Evolutionary conservation across 2,329 filamentous ascomycete species (phyloP), one percentile per base, ranked within the genome.

Genomic region (Aspergillus sp.): DNA sequence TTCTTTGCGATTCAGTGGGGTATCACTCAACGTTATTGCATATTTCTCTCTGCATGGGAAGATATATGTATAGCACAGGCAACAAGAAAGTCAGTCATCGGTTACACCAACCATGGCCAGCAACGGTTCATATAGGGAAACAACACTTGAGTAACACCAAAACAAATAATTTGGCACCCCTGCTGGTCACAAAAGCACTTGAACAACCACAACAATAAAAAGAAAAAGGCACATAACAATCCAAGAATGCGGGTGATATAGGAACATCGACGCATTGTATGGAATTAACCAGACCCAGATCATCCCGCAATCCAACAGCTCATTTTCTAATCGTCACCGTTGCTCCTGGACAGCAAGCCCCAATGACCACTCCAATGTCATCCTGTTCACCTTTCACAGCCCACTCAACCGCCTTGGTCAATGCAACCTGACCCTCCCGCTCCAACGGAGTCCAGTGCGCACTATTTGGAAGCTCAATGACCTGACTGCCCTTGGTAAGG

Each of bases 381-480:
- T 67, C 72, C 47, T 70, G 61, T 59, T 77, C 75, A 3, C 74
- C 74, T 11, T 65, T 62, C 34, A 70, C 63, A 55, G 73, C 70
- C 76, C 76, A 78, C 53, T 74, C 66, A 6, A 76, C 60, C 2
- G 73, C 68, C 61, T 73, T 75, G 59, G 74, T 75, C 49, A 84
- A 52, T 2, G 78, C 79, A 17, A 66, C 66, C 6, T 73, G 69
- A 27, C 77, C 78, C 48, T 77, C 70, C 46, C 70, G 66, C 65
- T 85, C 82, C 42, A 82, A 62, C 2, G 82, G 78, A 13, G 79
- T 78, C 75, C 82, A 86, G 68, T 86, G 84, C 0, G 80, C 82
- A 11, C 77, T 78, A 8, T 72, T 67, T 3, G 80, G 77, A 7
- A 86, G 66, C 41, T 80, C 61, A 17, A 83, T 68, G 4, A 84